A percentile compares a stretch with the other conserved stretches of the same genome.
phyloP scores from a whole-genome alignment of 129 eudicot genomes.

The Chrysanthemum makinoi region DNA sequence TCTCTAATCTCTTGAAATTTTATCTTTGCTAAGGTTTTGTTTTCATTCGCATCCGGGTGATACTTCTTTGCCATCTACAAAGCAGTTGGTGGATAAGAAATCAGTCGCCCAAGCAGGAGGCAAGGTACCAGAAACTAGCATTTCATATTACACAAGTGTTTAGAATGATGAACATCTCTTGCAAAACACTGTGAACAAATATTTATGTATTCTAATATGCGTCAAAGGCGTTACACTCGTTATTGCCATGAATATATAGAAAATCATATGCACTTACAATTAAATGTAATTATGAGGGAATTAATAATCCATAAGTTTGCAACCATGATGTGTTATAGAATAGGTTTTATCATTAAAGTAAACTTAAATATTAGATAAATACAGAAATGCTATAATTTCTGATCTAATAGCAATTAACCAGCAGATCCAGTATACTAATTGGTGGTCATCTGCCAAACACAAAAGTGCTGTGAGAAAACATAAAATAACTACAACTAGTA shows the following conservation, averaged over 20 bases:
- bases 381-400: neutral
- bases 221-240: neutral
- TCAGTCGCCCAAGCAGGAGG: neutral
- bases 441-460: neutral
- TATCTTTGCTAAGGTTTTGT: slow-evolving; percentile 72
- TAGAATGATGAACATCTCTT: too few species aligned
- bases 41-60: slow-evolving; percentile 91
- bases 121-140: neutral
- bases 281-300: neutral
- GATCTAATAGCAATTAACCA: neutral
- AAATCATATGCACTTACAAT: neutral
- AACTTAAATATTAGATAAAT: neutral
- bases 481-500: neutral
- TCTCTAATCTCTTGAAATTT: slow-evolving; percentile 97
- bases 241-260: neutral
- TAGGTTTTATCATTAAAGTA: neutral
- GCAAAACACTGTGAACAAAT: too few species aligned
- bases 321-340: neutral
- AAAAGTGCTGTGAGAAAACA: neutral
- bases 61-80: slow-evolving; percentile 86
- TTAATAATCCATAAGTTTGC: neutral
- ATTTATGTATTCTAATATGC: neutral
- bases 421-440: neutral
- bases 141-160: neutral
- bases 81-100: slow-evolving; percentile 8